Evolutionary conservation across 441 rosid genomes (phyloP).

Genomic region (Erodium chrysanthum): DNA sequence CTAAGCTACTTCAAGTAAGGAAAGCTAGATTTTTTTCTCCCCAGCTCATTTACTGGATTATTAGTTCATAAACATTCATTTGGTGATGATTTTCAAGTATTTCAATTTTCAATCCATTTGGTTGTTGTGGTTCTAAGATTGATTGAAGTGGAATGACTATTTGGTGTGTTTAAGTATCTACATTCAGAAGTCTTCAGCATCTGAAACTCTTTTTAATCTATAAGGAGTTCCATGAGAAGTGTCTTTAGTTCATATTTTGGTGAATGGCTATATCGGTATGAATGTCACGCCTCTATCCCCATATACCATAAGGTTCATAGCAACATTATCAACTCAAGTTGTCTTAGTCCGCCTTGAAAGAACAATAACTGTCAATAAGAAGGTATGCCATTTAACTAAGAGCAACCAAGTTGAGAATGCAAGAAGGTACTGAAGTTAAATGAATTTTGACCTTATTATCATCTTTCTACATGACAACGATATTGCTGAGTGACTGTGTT

Average conservation of each 20-base stretch:
- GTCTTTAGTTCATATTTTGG: neutral
- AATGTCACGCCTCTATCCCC: too few relatives aligned
- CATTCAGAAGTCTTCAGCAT: too few relatives aligned
- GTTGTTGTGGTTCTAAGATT: too few relatives aligned
- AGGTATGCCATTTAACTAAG: neutral
- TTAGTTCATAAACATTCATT: neutral
- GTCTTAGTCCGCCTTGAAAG: neutral
- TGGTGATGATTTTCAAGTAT: neutral
- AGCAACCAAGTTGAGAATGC: neutral
- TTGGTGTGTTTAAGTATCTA: too few relatives aligned
- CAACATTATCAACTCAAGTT: neutral
- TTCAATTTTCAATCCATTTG: neutral
- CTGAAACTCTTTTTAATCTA: neutral
- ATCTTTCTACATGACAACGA: neutral
- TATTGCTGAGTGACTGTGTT: neutral
- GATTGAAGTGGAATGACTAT: neutral
- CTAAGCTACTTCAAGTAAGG: neutral
- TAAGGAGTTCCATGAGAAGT: neutral
- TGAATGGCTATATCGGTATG: neutral
- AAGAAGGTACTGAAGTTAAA: too few relatives aligned
- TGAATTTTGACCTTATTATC: neutral
- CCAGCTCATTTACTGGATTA: neutral
- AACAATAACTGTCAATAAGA: neutral
- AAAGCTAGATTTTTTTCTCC: neutral
- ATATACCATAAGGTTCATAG: neutral